Conservation (phyloP, 768 basidiomycete species). For the Podaxis sp. region DNA sequence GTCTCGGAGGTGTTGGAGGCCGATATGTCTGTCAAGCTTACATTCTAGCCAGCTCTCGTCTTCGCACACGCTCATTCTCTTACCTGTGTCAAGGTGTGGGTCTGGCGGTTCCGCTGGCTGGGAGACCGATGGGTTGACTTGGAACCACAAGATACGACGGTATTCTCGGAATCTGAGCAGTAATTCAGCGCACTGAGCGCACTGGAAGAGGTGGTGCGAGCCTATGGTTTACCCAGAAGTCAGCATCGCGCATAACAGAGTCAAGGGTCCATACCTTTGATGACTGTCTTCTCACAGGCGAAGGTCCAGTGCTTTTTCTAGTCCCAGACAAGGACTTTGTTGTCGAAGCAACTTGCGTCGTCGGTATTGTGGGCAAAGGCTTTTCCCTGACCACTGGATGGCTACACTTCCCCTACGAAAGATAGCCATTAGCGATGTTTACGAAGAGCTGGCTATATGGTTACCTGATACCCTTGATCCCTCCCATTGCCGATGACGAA, state of each 20-base stretch:
- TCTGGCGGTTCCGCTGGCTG: conserved; percentile 14
- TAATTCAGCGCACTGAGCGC: background rate
- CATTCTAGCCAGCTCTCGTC: background rate
- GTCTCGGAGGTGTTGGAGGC: conserved; percentile 56
- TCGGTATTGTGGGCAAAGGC: conserved; percentile 5
- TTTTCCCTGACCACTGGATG: background rate
- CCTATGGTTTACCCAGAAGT: background rate
- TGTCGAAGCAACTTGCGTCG: background rate
- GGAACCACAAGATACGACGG: background rate
- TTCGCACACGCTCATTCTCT: background rate
- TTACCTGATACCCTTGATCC: conserved; percentile 12
- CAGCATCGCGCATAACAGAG: background rate
- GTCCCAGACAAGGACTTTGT: background rate
- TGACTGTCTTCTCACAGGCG: background rate
- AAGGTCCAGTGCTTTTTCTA: background rate
- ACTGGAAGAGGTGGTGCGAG: conserved; percentile 3
- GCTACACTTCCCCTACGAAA: background rate
- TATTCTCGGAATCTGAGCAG: conserved; percentile 5
- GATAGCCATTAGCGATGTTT: background rate
- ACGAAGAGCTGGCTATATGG: background rate
- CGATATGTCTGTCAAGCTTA: conserved; percentile 35
- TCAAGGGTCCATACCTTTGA: background rate
- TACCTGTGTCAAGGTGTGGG: conserved; percentile 19
- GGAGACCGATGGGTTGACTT: conserved; percentile 1
- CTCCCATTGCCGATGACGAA: conserved; percentile 7